A percentile compares a stretch with the other conserved stretches of the same genome.
These are phyloP conservation scores for Boletus subcaerulescens DNA, from an alignment of 768 basidiomycete genomes.

Conservation along the genomic window DNA sequence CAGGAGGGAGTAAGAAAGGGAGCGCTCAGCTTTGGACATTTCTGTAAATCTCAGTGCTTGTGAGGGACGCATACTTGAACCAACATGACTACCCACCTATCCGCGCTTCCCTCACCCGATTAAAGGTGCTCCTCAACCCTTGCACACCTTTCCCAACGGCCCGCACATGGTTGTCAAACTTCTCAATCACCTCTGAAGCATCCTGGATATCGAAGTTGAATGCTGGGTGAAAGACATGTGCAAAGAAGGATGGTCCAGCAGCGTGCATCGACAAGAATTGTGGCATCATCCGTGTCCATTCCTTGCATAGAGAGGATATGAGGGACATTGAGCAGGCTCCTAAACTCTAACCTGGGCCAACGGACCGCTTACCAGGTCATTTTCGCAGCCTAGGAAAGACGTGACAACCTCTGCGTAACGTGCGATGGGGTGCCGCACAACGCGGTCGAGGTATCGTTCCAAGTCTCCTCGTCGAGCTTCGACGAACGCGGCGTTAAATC, in stretches of 20 bases:
- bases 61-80: not conserved
- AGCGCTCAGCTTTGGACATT: conserved; percentile 73
- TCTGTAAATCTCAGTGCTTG: conserved; percentile 40
- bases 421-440: conserved; percentile 74
- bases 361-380: conserved; percentile 57
- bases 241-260: conserved; percentile 75
- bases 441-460: conserved; percentile 68
- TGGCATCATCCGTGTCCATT: conserved; percentile 66
- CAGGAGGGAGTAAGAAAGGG: conserved; percentile 69
- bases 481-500: conserved; percentile 79
- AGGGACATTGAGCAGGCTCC: conserved; percentile 1
- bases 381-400: conserved; percentile 76
- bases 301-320: conserved; percentile 39
- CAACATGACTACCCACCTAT: conserved; percentile 46
- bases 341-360: not conserved
- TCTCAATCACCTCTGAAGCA: conserved; percentile 51
- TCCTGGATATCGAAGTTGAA: conserved; percentile 82
- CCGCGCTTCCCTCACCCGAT: conserved; percentile 60
- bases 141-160: conserved; percentile 71
- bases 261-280: conserved; percentile 58
- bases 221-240: conserved; percentile 77
- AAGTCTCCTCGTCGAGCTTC: conserved; percentile 80
- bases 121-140: conserved; percentile 59
- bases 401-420: conserved; percentile 77
- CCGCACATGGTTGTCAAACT: conserved; percentile 63